Base-by-base conservation (phyloP, 768 basidiomycete species). In the Sistotremastrum suecicum region DNA sequence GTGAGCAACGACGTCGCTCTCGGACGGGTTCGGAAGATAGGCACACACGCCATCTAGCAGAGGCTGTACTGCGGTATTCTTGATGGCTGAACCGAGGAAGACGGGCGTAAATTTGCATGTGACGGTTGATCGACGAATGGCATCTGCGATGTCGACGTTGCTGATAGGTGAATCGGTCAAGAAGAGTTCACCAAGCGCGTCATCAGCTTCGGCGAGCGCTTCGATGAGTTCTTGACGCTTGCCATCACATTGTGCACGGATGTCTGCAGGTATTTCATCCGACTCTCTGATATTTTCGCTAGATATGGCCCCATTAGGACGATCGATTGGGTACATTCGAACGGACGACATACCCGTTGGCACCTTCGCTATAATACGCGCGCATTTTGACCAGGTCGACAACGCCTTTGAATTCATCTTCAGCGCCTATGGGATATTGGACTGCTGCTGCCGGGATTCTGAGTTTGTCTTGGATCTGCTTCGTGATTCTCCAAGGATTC, bases 361-460 rank as follows among this genome's bases (percentile, higher is more conserved):
- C 70, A 53, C 95, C 95, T 58, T 91, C 73, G 58, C 95, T 94
- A 66, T 95, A 97, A 44, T 95, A 72, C 8, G 92, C 77, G 59
- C 89, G 87, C 94, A 87, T 90, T 49, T 84, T 74, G 43, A 99
- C 86, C 34, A 99, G 68, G 63, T 99, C 95, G 33, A 99, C 83
- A 1, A 98, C 84, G 49, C 95, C 95, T 37, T 71, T 74, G 56
- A 98, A 82, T 37, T 81, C 78, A 48, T 82, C 81, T 59, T 98
- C 95, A 54, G 62, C 64, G 2, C 95, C 95, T 50, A 99, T 98
- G 10, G 94, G 95, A 11, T 98, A 80, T 54, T 97, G 92, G 7
- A 97, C 85, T 11, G 92, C 89, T 6, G 95, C 95, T 28, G 94
- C 92, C 34, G 86, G 72, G 44, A 95, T 91, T 46, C 82, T 78